Evolutionary conservation across 1,284 basidiomycete genomes (phyloP), one percentile per base, ranked within the genome.

Genomic region (Marasmius fiardii): DNA sequence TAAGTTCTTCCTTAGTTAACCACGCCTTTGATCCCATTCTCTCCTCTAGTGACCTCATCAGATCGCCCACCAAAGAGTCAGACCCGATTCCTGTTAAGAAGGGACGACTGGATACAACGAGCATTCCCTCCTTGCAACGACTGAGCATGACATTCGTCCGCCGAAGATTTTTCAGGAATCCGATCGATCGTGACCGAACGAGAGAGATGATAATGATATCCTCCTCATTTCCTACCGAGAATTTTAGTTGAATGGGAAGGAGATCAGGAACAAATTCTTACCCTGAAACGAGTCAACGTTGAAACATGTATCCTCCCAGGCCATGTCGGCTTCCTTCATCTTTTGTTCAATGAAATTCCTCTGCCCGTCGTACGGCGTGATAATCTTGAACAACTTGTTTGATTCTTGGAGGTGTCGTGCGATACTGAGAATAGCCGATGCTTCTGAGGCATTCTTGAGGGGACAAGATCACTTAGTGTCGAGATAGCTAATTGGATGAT

Each of bases 311-410:
- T 86, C 78, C 43, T 73, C 73, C 82, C 82, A 87, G 2, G 74
- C 59, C 1, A 88, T 67, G 3, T 69, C 66, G 23, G 64, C 68
- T 0, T 65, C 55, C 57, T 80, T 78, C 63, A 90, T 72, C 7
- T 55, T 60, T 1, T 69, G 58, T 61, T 86, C 81, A 63, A 90
- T 74, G 6, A 69, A 52, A 35, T 66, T 74, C 14, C 84, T 75
- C 64, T 90, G 88, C 2, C 74, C 77, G 64, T 86, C 85, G 75
- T 89, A 90, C 1, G 86, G 86, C 5, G 85, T 90, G 48, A 90
- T 84, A 51, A 90, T 78, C 43, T 77, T 77, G 64, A 76, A 88
- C 0, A 70, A 65, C 59, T 76, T 77, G 1, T 66, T 57, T 43
- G 75, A 61, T 4, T 67, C 65, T 60, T 82, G 71, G 43, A 85